Evolutionary conservation across 768 basidiomycete genomes (phyloP), one percentile per base, ranked within the genome.

Genomic region (Atractiella rhizophila): DNA sequence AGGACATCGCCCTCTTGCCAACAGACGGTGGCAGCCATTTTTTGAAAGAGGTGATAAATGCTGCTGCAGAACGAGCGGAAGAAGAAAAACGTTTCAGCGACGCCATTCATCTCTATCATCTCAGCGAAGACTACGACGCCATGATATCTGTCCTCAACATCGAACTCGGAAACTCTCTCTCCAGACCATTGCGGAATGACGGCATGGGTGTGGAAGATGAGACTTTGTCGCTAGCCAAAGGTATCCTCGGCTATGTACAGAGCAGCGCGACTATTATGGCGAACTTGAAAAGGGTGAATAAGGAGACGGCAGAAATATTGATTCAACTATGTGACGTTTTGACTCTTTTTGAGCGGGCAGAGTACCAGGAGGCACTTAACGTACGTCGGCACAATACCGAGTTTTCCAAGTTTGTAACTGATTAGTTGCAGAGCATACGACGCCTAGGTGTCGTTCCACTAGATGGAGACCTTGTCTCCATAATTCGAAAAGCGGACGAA

Each of bases 91-190:
- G 78, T 25, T 56, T 79, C 28, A 67, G 74, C 2, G 83, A 94
- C 56, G 83, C 85, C 3, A 83, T 96, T 62, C 82, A 85, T 56
- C 63, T 98, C 32, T 94, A 83, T 62, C 86, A 94, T 60, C 71
- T 94, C 28, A 86, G 86, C 1, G 79, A 80, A 26, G 78, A 86
- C 48, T 83, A 85, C 56, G 61, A 68, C 12, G 81, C 79, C 20
- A 88, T 96, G 40, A 70, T 94, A 30, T 66, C 71, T 6, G 80
- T 79, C 39, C 74, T 96, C 27, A 81, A 82, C 12, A 71, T 73
- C 41, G 80, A 81, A 2, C 66, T 98, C 2, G 82, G 85, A 13
- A 76, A 74, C 53, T 75, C 78, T 0, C 65, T 94, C 35, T 64
- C 73, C 2, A 67, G 76, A 48, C 70, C 74, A 0, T 55, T 56